Base-by-base conservation (phyloP, 139 green algal genomes). In the Micromonas commoda region DNA sequence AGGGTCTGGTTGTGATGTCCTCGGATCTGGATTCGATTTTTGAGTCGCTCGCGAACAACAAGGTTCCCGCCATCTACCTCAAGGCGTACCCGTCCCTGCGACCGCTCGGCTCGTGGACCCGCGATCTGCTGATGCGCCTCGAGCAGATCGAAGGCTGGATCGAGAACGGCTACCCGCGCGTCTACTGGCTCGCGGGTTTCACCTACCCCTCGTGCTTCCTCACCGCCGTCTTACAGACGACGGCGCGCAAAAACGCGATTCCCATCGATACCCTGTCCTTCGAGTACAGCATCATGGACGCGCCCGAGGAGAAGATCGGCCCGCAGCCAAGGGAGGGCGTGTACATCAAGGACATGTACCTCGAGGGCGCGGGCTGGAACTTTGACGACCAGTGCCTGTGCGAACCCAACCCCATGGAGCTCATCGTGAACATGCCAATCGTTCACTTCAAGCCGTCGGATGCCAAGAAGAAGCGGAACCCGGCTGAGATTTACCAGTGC, bases 391-490 rank as follows among this genome's bases (percentile, higher is more conserved):
- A 85, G 32, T 92, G 86, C 83, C 82, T 96, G 80, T 87, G 80
- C 66, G 91, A 96, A 87, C 91, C 91, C 13, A 79, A 93, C 79
- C 90, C 90, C 33, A 94, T 94, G 90, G 89, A 94, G 88, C 86
- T 96, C n/a, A 91, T 93, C 66, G 90, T 94, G 64, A 82, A 84
- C 29, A 95, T 95, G 90, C 91, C 91, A 33, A 91, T 96, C 78
- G 76, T 96, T 31, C 84, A 90, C 39, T 95, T 95, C 87, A 90
- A 89, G 85, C 91, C 91, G 1, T 88, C 92, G 29, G 91, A 94
- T 67, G 90, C 91, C 84, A 93, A 92, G 85, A 89, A 89, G 71
- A 64, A n/a, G 53, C n/a, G 1, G 21, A 83, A 54, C 29, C 63
- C 77, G 33, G 89, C 89, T 82, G 86, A 87, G 20, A 67, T 89